Conservation (phyloP, 805 yeast species). For the Candida manassasensis region DNA sequence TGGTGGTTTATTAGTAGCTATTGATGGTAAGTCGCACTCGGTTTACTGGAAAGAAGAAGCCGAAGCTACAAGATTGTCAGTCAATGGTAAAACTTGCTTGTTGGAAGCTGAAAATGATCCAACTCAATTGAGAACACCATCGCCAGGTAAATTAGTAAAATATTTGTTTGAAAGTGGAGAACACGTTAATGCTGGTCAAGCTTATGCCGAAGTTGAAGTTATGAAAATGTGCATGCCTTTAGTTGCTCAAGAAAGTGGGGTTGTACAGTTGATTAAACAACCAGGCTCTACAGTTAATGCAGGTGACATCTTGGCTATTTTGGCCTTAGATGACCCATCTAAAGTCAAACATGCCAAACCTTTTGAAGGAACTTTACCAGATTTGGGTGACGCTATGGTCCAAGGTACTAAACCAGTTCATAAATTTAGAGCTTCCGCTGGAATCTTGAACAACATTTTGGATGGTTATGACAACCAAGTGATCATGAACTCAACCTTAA, state of each 20-base stretch:
- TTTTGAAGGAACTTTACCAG: slow-evolving; percentile 90
- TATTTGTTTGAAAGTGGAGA: slow-evolving; percentile 94
- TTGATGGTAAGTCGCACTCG: slow-evolving; percentile 91
- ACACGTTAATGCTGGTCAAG: slow-evolving; percentile 84
- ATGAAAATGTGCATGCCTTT: slow-evolving; percentile 99
- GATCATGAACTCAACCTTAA: slow-evolving; percentile 79
- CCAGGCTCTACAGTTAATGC: slow-evolving; percentile 97
- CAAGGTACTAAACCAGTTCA: slow-evolving; percentile 83
- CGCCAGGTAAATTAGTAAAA: slow-evolving; percentile 96
- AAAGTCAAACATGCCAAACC: slow-evolving; percentile 96
- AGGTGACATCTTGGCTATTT: slow-evolving; percentile 94
- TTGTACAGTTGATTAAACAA: slow-evolving; percentile 87
- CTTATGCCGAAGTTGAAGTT: slow-evolving; percentile 97
- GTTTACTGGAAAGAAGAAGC: slow-evolving; percentile 98
- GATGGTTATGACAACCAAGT: slow-evolving; percentile 95
- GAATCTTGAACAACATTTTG: slow-evolving; percentile 72
- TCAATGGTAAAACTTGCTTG: slow-evolving; percentile 90
- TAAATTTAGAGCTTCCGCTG: slow-evolving; percentile 53
- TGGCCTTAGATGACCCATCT: slow-evolving; percentile 93
- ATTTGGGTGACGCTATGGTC: slow-evolving; percentile 75
- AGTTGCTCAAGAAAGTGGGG: slow-evolving; percentile 89
- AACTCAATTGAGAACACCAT: slow-evolving; percentile 96
- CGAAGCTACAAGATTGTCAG: slow-evolving; percentile 88
- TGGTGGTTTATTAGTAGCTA: slow-evolving; percentile 84
- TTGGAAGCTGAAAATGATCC: slow-evolving; percentile 97